Percentiles rank a stretch among this genome's conserved stretches.
Conservation (phyloP, 2,329 filamentous ascomycete species). For the Diplodia intermedia region DNA sequence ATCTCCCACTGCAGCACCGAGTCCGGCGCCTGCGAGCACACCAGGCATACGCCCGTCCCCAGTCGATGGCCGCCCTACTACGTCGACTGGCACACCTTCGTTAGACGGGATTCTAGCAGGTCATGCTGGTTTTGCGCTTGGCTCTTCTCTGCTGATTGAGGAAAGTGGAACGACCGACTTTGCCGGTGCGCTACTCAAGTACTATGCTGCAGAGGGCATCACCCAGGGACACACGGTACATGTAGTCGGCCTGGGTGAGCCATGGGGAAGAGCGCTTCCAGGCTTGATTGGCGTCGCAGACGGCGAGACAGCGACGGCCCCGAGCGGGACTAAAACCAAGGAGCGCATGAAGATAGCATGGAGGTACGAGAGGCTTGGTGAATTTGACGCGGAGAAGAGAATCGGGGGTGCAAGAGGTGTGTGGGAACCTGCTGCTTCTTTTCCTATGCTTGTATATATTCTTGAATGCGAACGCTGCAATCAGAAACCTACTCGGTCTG, state of each 20-base stretch:
- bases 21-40: constrained; percentile 39
- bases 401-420: constrained; percentile 65
- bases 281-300: constrained; percentile 65
- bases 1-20: constrained; percentile 28
- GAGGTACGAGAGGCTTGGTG: constrained; percentile 87
- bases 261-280: constrained; percentile 84
- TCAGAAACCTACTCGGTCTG: not conserved
- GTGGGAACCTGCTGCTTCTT: constrained; percentile 39
- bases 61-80: constrained; percentile 84
- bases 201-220: constrained; percentile 91
- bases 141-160: constrained; percentile 79
- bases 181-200: constrained; percentile 79
- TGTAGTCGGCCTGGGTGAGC: constrained; percentile 78
- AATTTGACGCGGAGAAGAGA: constrained; percentile 63
- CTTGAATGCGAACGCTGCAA: constrained; percentile 14
- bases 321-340: constrained; percentile 48
- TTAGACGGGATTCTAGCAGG: constrained; percentile 85
- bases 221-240: constrained; percentile 90
- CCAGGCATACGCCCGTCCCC: constrained; percentile 81
- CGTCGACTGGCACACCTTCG: constrained; percentile 87
- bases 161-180: constrained; percentile 96
- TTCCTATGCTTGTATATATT: constrained; percentile 33
- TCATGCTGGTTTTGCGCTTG: constrained; percentile 83
- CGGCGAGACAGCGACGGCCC: constrained; percentile 43
- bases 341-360: constrained; percentile 99